Evolutionary conservation across 2,329 filamentous ascomycete species (phyloP).

Genomic region (Colletotrichum abscissum): DNA sequence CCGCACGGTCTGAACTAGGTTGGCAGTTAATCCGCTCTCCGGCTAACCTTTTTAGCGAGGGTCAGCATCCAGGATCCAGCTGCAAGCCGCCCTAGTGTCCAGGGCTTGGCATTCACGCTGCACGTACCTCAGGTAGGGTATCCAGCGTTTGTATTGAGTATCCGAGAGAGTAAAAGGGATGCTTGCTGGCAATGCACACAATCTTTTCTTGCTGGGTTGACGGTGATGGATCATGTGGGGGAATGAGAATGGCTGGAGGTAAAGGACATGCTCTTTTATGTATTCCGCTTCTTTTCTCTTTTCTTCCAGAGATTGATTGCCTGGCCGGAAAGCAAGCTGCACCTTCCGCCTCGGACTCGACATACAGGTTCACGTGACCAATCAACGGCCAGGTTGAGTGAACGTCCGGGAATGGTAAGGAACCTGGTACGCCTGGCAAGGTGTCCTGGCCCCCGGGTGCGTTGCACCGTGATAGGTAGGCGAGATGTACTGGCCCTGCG

Average conservation of each 20-base stretch:
- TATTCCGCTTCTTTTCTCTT: not conserved
- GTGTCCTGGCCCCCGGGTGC: not conserved
- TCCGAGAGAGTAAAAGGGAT: not conserved
- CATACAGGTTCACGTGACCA: not conserved
- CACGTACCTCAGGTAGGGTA: not conserved
- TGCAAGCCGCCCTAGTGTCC: not conserved
- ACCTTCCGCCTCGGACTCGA: not conserved
- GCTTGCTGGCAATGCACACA: not conserved
- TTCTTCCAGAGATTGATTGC: not conserved
- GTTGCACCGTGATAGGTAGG: not conserved
- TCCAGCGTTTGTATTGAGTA: not conserved
- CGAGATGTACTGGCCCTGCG: not conserved
- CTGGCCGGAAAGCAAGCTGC: not conserved
- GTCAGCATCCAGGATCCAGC: slow-evolving; percentile 33
- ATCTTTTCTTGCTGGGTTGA: not conserved
- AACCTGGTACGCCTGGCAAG: not conserved
- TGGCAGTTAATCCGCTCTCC: slow-evolving; percentile 37
- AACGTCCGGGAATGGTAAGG: not conserved
- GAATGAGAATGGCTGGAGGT: not conserved
- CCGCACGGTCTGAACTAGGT: slow-evolving; percentile 41
- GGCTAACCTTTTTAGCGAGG: slow-evolving; percentile 30
- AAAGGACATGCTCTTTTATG: slow-evolving; percentile 2
- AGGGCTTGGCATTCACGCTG: slow-evolving; percentile 19
- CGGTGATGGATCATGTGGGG: not conserved
- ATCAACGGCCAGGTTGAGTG: not conserved